Evolutionary conservation across 108 stramenopile genomes (phyloP).

Genomic region (Cyclotella kingstonii): DNA sequence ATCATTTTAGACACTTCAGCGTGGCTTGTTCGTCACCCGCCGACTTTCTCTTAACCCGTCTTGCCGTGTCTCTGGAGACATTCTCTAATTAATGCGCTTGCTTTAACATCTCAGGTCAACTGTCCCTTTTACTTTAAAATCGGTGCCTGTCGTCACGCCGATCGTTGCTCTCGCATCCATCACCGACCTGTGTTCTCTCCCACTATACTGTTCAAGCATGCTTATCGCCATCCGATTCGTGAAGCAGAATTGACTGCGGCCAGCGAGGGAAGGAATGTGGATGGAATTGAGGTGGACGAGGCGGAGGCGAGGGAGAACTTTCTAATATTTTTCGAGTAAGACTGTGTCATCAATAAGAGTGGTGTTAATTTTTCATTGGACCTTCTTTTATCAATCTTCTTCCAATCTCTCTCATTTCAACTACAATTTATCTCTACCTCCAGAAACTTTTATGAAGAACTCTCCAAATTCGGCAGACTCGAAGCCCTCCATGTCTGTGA

Average conservation of each 20-base stretch:
- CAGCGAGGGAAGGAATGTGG: slow-evolving; percentile 42
- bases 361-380: not conserved
- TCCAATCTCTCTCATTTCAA: not conserved
- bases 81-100: not conserved
- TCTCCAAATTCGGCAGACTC: slow-evolving; percentile 91
- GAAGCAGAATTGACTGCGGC: slow-evolving; percentile 58
- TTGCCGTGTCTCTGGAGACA: not conserved
- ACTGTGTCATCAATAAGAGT: not conserved
- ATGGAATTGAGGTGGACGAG: slow-evolving; percentile 53
- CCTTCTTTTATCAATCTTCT: not conserved
- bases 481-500: slow-evolving; percentile 95
- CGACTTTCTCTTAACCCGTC: not conserved
- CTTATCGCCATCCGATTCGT: slow-evolving; percentile 88
- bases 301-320: slow-evolving; percentile 86
- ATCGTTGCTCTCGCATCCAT: slow-evolving; percentile 92
- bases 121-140: slow-evolving; percentile 99
- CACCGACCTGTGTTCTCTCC: slow-evolving; percentile 94
- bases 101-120: slow-evolving; percentile 63
- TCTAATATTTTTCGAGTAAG: slow-evolving; percentile 49
- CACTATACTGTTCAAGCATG: slow-evolving; percentile 93
- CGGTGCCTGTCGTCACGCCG: slow-evolving; percentile 96
- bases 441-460: slow-evolving; percentile 74
- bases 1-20: not conserved
- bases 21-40: not conserved
- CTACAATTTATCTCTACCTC: not conserved